Evolutionary conservation across 1,139 yeast genomes (phyloP), one percentile per base, ranked within the genome.

Genomic region (Suhomyces yuchorum): DNA sequence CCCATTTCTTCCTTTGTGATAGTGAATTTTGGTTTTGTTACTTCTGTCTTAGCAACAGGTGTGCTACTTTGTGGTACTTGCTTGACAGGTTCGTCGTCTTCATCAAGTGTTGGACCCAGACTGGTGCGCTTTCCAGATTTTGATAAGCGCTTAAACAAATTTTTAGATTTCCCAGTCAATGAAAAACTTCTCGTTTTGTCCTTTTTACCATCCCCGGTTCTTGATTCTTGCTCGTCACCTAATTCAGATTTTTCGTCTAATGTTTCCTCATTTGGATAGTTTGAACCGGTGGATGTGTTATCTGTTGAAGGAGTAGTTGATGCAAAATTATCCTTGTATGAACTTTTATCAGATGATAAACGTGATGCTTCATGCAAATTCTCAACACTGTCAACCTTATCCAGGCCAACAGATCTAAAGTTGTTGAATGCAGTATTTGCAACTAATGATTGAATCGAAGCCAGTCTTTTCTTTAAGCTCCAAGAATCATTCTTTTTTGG

Each of bases 1-100:
- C 84, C 83, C 52, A 84, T 62, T 54, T 86, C 90, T 33, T 82
- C 87, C 41, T 81, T 77, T 3, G 82, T 72, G 47, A 85, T 76
- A 12, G 59, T 55, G 66, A 58, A 43, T 9, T 38, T 23, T 2
- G 22, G 37, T 15, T 37, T 22, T n/a, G 18, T 7, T 15, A 15
- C 4, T 37, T 23, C 39, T 37, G 28, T 4, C 23, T 15, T 23
- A n/a, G n/a, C 6, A 4, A 12, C 18, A 7, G n/a, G 28, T 3
- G 17, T 37, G 6, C 18, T 23, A 24, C 6, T 23, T 37, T 15
- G 20, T 7, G 37, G 11, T 8, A 49, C 40, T 24, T 32, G 28
- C 9, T 18, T 18, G 2, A 47, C 47, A 18, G 46, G 50, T 11
- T 59, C 61, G 15, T 55, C 62, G 18, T 53, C 58, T 12, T 56